These are phyloP conservation scores for Umbellularia californica DNA, from an alignment of 164 flowering plant genomes.

Conservation along the genomic window DNA sequence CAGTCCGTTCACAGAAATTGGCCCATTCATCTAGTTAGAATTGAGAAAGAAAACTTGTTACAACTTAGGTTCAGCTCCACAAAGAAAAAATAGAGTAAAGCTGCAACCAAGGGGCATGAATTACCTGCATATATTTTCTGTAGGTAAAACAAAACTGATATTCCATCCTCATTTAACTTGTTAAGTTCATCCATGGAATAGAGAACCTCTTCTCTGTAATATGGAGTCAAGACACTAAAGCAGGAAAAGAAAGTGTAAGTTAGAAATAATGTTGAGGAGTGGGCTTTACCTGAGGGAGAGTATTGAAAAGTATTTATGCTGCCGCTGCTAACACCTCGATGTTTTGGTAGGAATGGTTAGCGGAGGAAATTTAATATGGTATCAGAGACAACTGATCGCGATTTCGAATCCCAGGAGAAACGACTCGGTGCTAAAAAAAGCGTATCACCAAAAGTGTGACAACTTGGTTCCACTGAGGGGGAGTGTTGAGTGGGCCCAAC, in stretches of 20 bases:
- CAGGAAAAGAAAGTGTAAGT: background rate
- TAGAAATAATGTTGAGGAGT: too few species aligned
- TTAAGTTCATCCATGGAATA: conserved; percentile 78
- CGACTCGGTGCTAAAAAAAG: too few species aligned
- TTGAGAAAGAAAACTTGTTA: background rate
- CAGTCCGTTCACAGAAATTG: conserved; percentile 58
- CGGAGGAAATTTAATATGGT: too few species aligned
- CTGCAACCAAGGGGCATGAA: background rate
- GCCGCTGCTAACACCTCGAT: too few species aligned
- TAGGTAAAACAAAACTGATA: conserved; percentile 80
- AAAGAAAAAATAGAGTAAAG: background rate
- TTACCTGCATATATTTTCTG: conserved; percentile 89
- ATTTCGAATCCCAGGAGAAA: too few species aligned
- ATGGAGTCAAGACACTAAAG: conserved; percentile 86
- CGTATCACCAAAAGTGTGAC: too few species aligned
- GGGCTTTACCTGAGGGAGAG: too few species aligned
- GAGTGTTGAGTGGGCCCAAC: too few species aligned
- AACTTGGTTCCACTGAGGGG: too few species aligned
- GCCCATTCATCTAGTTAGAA: conserved; percentile 73
- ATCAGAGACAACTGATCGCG: too few species aligned
- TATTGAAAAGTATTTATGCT: too few species aligned
- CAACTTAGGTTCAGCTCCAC: conserved; percentile 8
- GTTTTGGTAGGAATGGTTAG: too few species aligned
- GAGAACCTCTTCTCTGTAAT: conserved; percentile 87
- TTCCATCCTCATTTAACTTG: conserved; percentile 95